Evolutionary conservation across 2,329 filamentous ascomycete genomes (phyloP), one percentile per base, ranked within the genome.

Genomic region (Rachicladosporium sp.): DNA sequence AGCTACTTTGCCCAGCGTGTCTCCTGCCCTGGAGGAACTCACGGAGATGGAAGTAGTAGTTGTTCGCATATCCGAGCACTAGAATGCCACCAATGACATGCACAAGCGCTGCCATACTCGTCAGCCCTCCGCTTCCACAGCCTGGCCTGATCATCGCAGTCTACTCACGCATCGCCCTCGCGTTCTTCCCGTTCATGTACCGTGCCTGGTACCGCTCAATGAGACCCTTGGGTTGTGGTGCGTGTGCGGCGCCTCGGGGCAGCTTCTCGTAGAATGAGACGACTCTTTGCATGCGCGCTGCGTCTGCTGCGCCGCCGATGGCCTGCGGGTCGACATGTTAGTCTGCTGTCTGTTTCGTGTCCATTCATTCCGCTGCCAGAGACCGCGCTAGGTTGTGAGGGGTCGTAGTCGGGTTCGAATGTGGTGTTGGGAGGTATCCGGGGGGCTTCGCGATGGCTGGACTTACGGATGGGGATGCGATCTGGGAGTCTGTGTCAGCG

Each of bases 31-130:
- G 47, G 44, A 35, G 36, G 41, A 40, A 78, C 85, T 68, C 80
- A 98, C 91, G 86, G 60, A 98, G 76, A 71, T 98, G 93, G 84
- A 93, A 96, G 78, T 98, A 96, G 80, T 98, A 98, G 73, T 94
- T 88, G 71, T 96, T 86, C 56, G 82, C 83, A 68, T 98, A 98
- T 58, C 91, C 89, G 54, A 96, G 62, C 51, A 77, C 67, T 50
- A 94, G 69, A 47, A 98, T 69, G 61, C 77, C 71, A 54, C 74
- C 79, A 56, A 98, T 81, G 56, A 78, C 73, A 67, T 98, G 91
- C 56, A 93, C 73, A 60, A 98, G 76, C 50, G 91, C 91, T 98
- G 56, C 55, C 15, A 19, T 19, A 19, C 15, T 19, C 15, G 15
- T 19, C 15, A 19, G 15, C 15, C 15, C 15, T 19, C 15, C 15